Evolutionary conservation across 1,284 basidiomycete genomes (phyloP).

Genomic region (Apiotrichum siamense): DNA sequence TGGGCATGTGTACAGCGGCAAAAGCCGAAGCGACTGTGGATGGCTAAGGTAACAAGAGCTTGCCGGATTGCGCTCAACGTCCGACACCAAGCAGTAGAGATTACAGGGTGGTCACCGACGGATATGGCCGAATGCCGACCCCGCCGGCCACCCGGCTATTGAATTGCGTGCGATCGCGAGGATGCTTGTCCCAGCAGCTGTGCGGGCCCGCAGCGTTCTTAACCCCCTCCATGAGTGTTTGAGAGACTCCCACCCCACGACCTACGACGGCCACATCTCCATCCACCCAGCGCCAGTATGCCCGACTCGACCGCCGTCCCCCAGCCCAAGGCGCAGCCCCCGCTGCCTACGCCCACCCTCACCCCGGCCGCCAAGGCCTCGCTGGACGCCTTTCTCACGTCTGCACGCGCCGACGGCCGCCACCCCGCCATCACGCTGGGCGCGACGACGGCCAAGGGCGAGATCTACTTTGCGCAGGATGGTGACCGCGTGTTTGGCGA

Average conservation of each 20-base stretch:
- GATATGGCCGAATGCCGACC: background rate
- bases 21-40: too few relatives aligned
- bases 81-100: too few relatives aligned
- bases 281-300: background rate
- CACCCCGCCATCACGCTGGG: conserved; percentile 31
- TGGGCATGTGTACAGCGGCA: too few relatives aligned
- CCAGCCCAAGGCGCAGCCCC: too few relatives aligned
- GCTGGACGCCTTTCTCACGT: conserved; percentile 22
- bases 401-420: conserved; percentile 10
- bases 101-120: too few relatives aligned
- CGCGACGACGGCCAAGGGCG: conserved; percentile 30
- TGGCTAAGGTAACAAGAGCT: too few relatives aligned
- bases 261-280: background rate
- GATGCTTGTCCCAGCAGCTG: too few relatives aligned
- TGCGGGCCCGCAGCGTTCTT: background rate
- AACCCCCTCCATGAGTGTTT: background rate
- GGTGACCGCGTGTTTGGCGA: conserved; percentile 32
- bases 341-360: background rate
- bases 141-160: too few relatives aligned
- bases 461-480: conserved; percentile 25
- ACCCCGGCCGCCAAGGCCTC: conserved; percentile 13
- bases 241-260: background rate
- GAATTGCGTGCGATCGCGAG: too few relatives aligned
- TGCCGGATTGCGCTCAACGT: too few relatives aligned
- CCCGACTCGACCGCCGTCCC: background rate